Evolutionary conservation across 225 moss, liverwort and hornwort genomes (phyloP).

Genomic region (Marchantia polymorpha): DNA sequence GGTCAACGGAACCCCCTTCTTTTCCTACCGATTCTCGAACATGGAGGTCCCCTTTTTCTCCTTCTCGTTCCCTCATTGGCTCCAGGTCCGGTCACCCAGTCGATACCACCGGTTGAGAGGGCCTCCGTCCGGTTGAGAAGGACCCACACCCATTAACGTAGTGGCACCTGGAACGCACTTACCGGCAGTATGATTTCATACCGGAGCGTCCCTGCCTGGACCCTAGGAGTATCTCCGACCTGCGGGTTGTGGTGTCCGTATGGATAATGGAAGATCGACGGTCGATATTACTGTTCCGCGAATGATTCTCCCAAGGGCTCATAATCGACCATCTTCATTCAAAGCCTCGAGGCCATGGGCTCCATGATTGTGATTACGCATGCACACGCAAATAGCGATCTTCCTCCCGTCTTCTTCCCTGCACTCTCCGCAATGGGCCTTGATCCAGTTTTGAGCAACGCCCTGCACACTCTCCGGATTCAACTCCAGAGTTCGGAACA

Average conservation of each 20-base stretch:
- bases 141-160: neutral
- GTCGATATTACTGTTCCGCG: too few relatives aligned
- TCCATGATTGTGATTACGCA: too few relatives aligned
- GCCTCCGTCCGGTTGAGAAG: neutral
- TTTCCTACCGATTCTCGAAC: neutral
- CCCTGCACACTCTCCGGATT: too few relatives aligned
- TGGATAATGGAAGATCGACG: too few relatives aligned
- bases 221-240: neutral
- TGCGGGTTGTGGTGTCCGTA: neutral
- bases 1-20: neutral
- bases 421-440: too few relatives aligned
- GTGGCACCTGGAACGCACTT: slow-evolving; percentile 8
- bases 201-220: neutral
- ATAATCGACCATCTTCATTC: too few relatives aligned
- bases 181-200: neutral
- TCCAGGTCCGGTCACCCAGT: neutral
- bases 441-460: too few relatives aligned
- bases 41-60: neutral
- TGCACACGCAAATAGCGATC: too few relatives aligned
- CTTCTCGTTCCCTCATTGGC: neutral
- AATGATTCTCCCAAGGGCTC: too few relatives aligned
- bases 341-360: too few relatives aligned
- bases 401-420: too few relatives aligned
- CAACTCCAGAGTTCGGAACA: too few relatives aligned
- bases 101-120: neutral